Evolutionary conservation across 768 basidiomycete species (phyloP), one percentile per base, ranked within the genome.

Genomic region (Lentinula sp.): DNA sequence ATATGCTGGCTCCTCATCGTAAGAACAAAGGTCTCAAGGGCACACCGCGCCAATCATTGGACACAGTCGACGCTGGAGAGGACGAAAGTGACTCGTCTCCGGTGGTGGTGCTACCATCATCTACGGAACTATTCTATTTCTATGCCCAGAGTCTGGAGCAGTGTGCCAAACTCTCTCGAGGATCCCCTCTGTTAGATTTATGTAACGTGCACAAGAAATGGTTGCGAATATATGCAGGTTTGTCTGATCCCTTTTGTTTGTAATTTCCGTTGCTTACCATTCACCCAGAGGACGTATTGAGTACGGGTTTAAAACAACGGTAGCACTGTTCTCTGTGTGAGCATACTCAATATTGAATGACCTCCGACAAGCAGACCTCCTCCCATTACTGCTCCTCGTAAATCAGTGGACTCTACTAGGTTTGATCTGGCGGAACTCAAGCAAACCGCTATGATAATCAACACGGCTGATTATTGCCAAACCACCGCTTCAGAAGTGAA

Each of bases 391-490:
- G 57, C 59, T 2, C 73, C 77, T 50, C 85, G 95, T 1, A 84
- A 82, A 66, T 98, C 95, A 1, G 77, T 78, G 18, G 96, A 99
- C 53, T 83, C 84, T 5, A 43, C 55, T 8, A 84, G 89, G n/a
- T 82, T 86, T 35, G 95, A 97, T 69, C 63, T 82, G 7, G 78
- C 78, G 3, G 88, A 95, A 62, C 71, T 98, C 35, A 86, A 84
- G 67, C 91, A 90, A 63, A 86, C 91, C 0, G 95, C 93, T 69
- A 76, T 93, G n/a, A 75, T 96, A 28, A 87, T 99, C 69, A 98
- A 99, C 68, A 99, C 97, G 0, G 96, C 95, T 1, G 95, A 98
- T 69, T 99, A 98, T 70, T 99, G 97, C 69, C 91, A 95, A 64
- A 85, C 84, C 1, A 99, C 96, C 2, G 92, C 95, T 1, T 69